Evolutionary conservation across 1,284 basidiomycete genomes (phyloP), one percentile per base, ranked within the genome.

Genomic region (Pulveroboletus ridleyi): DNA sequence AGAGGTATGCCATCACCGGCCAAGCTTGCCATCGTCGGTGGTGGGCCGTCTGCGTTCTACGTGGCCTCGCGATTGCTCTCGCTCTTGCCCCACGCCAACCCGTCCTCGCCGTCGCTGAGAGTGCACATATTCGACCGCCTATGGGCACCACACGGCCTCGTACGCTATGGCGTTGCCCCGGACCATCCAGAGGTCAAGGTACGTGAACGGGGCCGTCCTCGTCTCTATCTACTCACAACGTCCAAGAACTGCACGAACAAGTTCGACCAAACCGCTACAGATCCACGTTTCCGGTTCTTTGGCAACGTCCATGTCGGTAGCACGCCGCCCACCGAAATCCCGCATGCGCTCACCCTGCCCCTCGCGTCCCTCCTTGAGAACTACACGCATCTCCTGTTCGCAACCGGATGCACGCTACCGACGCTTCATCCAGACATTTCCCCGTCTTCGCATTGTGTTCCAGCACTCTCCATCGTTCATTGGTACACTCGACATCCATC

Each of bases 171-270:
- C 2, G 98, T 99, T 11, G 98, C 98, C 14, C 97, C 98, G 50
- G 98, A 99, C 80, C 98, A 99, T 78, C 96, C 97, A 2, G 97
- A 99, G 82, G 97, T 99, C 74, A 99, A 98, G 86, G 95, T 91
- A 73, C 61, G 85, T 78, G 47, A 53, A 46, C 53, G 29, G 25
- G 64, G 22, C 56, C 58, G n/a, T 46, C 63, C 7, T 53, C 56
- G 53, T 60, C 64, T 22, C 46, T 58, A 35, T 47, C 25, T 52
- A 41, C 68, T 72, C 56, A 76, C 61, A 13, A 6, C 23, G 47
- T 23, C 52, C 49, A 49, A 98, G 96, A 99, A 99, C 77, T 98
- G 96, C 78, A 95, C 94, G 55, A 88, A 98, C 80, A 99, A 98
- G 79, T 99, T 99, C 70, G 94, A 96, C 73, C 83, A 85, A 25